Conservation (phyloP, 345 rosid species). For the Aurinia saxatilis region DNA sequence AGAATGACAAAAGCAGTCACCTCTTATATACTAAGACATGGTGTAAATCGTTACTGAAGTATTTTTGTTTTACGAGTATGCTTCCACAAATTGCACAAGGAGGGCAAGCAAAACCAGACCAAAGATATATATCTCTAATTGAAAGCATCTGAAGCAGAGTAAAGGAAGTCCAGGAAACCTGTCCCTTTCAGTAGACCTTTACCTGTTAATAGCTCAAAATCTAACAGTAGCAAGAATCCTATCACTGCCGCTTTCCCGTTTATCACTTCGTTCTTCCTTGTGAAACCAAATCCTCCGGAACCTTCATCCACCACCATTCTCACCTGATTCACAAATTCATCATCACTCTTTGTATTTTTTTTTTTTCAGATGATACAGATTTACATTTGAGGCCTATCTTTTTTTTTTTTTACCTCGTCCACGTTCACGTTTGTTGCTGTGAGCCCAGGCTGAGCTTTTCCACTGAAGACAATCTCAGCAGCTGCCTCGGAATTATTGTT, state of each 20-base stretch:
- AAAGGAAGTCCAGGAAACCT: slow-evolving; percentile 85
- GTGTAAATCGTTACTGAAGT: neutral
- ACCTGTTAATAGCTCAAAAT: slow-evolving; percentile 91
- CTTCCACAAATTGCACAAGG: slow-evolving; percentile 9
- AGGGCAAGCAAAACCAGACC: too few relatives aligned
- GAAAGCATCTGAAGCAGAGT: slow-evolving; percentile 59
- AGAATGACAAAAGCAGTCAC: slow-evolving; percentile 4
- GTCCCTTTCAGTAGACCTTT: slow-evolving; percentile 90
- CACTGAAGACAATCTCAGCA: slow-evolving; percentile 85
- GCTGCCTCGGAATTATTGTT: slow-evolving; percentile 47
- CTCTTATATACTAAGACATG: slow-evolving; percentile 17
- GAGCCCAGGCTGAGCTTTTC: slow-evolving; percentile 85
- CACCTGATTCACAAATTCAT: slow-evolving; percentile 43
- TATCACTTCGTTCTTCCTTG: slow-evolving; percentile 63
- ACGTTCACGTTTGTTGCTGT: slow-evolving; percentile 83
- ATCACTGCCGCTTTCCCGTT: slow-evolving; percentile 90
- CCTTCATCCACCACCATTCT: slow-evolving; percentile 85
- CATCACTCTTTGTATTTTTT: neutral
- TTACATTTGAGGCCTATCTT: neutral
- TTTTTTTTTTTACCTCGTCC: slow-evolving; percentile 53
- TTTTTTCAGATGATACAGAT: neutral
- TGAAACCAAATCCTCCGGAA: slow-evolving; percentile 70
- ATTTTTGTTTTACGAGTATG: neutral
- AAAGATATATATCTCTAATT: slow-evolving; percentile 29
- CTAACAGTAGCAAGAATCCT: slow-evolving; percentile 80